phyloP scores from a whole-genome alignment of 1,284 basidiomycete genomes.

The Chondrostereum purpureum region DNA sequence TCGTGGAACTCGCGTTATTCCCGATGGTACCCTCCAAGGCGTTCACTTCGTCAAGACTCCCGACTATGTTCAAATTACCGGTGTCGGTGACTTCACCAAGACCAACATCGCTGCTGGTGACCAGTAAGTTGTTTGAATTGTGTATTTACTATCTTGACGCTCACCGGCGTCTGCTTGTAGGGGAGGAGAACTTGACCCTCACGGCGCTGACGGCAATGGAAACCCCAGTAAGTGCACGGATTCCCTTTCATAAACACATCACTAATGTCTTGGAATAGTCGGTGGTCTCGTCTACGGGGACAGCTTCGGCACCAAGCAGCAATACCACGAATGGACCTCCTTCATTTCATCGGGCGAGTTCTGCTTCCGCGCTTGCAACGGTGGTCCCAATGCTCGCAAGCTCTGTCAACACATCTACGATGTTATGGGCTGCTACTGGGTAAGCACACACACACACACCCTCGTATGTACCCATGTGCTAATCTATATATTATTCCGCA shows the following conservation, averaged over 20 bases:
- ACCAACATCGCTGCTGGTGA: conserved; percentile 44
- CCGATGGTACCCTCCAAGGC: conserved; percentile 53
- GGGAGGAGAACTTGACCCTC: conserved; percentile 64
- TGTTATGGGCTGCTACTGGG: conserved; percentile 51
- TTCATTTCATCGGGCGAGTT: conserved; percentile 51
- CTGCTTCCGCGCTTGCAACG: conserved; percentile 60
- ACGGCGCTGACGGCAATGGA: conserved; percentile 45
- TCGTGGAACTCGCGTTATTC: conserved; percentile 60
- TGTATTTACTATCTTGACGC: not conserved
- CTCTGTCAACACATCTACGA: conserved; percentile 55
- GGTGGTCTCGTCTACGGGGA: conserved; percentile 59
- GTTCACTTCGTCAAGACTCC: conserved; percentile 62
- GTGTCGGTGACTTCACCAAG: conserved; percentile 61
- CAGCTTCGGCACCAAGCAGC: conserved; percentile 36
- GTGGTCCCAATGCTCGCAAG: conserved; percentile 39
- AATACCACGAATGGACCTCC: conserved; percentile 52
- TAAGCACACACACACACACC: conserved; percentile 14
- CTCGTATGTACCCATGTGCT: not conserved
- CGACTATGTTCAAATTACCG: conserved; percentile 60
- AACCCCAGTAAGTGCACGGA: conserved; percentile 30
- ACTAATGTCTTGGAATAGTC: conserved; percentile 24
- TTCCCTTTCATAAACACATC: conserved; percentile 8
- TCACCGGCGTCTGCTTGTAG: conserved; percentile 14
- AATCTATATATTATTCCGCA: not conserved
- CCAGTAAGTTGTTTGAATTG: conserved; percentile 11